Conservation (phyloP, 2,329 filamentous ascomycete genomes). For the Ophiostoma tasmaniense region DNA sequence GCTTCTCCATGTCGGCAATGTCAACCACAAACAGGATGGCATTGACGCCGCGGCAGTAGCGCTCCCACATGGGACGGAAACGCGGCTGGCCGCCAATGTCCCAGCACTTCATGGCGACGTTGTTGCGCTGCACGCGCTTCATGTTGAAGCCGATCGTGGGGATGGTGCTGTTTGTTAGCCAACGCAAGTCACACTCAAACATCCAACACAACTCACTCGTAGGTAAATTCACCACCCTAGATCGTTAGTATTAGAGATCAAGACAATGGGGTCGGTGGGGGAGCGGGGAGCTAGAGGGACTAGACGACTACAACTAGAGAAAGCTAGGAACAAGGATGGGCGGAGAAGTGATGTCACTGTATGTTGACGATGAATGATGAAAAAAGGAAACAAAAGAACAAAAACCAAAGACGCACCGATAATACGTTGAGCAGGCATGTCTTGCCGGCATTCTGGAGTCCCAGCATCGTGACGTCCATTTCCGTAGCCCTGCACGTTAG, state of each 20-base stretch:
- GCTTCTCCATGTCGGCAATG: constrained; percentile 72
- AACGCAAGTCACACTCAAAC: no score
- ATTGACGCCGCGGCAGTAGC: constrained; percentile 95
- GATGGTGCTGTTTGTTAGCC: constrained; percentile 60
- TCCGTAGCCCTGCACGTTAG: constrained; percentile 70
- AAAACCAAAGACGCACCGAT: constrained; percentile 59
- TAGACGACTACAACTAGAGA: background rate
- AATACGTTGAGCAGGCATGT: constrained; percentile 89
- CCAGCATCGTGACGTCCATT: constrained; percentile 99
- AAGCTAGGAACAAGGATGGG: constrained; percentile 14
- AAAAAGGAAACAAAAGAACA: background rate
- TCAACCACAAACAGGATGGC: constrained; percentile 98
- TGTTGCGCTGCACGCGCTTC: constrained; percentile 94
- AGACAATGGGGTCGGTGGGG: constrained; percentile 9
- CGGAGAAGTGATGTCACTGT: background rate
- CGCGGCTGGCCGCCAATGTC: constrained; percentile 94
- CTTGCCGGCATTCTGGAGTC: constrained; percentile 95
- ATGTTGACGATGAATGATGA: background rate
- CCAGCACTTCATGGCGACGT: constrained; percentile 99
- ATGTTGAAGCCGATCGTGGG: constrained; percentile 99
- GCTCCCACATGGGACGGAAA: constrained; percentile 98
- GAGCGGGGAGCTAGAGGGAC: constrained; percentile 4
- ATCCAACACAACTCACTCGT: constrained; percentile 65
- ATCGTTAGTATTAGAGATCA: constrained; percentile 8
- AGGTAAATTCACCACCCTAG: constrained; percentile 94